phyloP scores from a whole-genome alignment of 805 yeast genomes.

The Barnettozyma botsteinii region DNA sequence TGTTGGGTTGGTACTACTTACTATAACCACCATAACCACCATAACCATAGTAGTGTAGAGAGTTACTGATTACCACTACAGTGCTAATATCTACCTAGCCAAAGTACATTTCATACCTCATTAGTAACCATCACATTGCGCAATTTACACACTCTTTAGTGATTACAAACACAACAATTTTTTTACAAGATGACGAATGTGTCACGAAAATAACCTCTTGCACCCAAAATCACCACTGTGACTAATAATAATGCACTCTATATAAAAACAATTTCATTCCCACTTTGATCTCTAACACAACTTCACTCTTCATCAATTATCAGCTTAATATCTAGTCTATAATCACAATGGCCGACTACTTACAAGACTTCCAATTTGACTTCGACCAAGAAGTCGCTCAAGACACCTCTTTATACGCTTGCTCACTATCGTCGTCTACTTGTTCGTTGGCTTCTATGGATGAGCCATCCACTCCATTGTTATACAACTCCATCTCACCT shows the following conservation, averaged over 20 bases:
- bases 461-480: slow-evolving; percentile 22
- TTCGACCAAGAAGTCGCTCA: slow-evolving; percentile 13
- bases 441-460: slow-evolving; percentile 15
- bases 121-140: slow-evolving; percentile 3
- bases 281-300: not conserved
- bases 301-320: not conserved
- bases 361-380: slow-evolving; percentile 12
- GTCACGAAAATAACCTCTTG: slow-evolving; percentile 4
- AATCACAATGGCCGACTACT: slow-evolving; percentile 12
- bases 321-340: too few species aligned
- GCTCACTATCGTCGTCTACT: slow-evolving; percentile 16
- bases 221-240: slow-evolving; percentile 1
- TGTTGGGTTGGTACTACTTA: too few species aligned
- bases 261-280: slow-evolving; percentile 3
- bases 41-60: too few species aligned
- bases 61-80: too few species aligned
- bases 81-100: too few species aligned
- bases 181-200: slow-evolving; percentile 5
- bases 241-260: too few species aligned
- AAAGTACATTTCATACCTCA: not conserved
- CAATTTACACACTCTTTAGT: slow-evolving; percentile 6
- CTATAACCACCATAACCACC: too few species aligned
- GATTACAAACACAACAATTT: not conserved
- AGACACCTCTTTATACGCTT: slow-evolving; percentile 14
- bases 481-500: slow-evolving; percentile 21